Evolutionary conservation across 805 yeast species (phyloP).

Genomic region (Teunomyces tritomae): DNA sequence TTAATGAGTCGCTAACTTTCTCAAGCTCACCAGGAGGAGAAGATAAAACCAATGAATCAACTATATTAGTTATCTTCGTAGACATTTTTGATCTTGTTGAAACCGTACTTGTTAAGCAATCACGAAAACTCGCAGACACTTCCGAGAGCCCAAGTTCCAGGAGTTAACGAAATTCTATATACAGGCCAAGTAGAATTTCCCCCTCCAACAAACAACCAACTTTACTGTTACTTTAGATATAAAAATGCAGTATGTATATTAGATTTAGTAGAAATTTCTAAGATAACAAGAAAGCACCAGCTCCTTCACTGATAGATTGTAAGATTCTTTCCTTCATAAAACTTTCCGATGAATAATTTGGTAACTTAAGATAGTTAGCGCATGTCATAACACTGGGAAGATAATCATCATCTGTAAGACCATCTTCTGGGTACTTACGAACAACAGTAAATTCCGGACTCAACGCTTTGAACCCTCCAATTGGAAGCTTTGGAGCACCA

Average conservation of each 20-base stretch:
- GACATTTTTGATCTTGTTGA: constrained; percentile 13
- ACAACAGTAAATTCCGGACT: constrained; percentile 87
- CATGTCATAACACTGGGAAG: constrained; percentile 98
- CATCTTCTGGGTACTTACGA: constrained; percentile 73
- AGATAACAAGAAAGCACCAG: constrained; percentile 81
- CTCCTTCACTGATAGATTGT: constrained; percentile 84
- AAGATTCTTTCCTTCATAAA: constrained; percentile 56
- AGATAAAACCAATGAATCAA: constrained; percentile 28
- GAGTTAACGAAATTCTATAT: background rate
- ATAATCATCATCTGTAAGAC: constrained; percentile 67
- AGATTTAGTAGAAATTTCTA: constrained; percentile 20
- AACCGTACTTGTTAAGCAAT: background rate
- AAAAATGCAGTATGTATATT: background rate
- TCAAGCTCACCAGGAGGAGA: constrained; percentile 41
- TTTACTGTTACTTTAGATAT: background rate
- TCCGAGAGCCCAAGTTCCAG: background rate
- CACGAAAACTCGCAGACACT: background rate
- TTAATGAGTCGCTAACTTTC: constrained; percentile 25
- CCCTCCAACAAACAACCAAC: background rate
- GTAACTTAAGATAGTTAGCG: constrained; percentile 88
- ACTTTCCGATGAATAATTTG: constrained; percentile 67
- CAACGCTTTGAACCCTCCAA: constrained; percentile 86
- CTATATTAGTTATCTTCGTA: constrained; percentile 23
- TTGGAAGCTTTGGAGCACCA: constrained; percentile 89
- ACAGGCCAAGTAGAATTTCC: background rate